Conservation (phyloP, 257 asterid genomes). For the Avicennia marina region DNA sequence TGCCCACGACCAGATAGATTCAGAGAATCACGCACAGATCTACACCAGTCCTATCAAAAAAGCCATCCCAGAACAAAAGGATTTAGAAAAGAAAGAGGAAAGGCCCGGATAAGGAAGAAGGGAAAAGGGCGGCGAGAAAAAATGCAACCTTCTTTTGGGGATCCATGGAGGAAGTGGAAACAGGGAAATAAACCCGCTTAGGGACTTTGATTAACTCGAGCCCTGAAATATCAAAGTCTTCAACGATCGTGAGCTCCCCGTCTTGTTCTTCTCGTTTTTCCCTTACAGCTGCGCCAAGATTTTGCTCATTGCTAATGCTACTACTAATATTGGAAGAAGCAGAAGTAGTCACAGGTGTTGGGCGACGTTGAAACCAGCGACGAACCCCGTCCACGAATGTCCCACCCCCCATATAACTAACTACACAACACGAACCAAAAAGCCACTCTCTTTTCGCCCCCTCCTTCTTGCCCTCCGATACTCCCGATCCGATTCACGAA, state of each 20-base stretch:
- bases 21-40: slow-evolving; percentile 22
- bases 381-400: slow-evolving; percentile 90
- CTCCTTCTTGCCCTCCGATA: slow-evolving; percentile 11
- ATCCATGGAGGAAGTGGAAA: slow-evolving; percentile 55
- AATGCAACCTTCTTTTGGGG: slow-evolving; percentile 59
- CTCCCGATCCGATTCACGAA: slow-evolving; percentile 35
- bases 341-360: slow-evolving; percentile 22
- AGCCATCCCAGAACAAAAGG: background rate
- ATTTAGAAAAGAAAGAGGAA: background rate
- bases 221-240: slow-evolving; percentile 65
- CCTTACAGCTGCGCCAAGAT: slow-evolving; percentile 21
- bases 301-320: slow-evolving; percentile 27
- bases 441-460: background rate
- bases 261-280: slow-evolving; percentile 7
- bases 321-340: slow-evolving; percentile 22
- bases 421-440: background rate
- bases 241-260: slow-evolving; percentile 32
- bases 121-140: background rate
- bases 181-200: slow-evolving; percentile 44
- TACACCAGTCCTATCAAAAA: slow-evolving; percentile 11
- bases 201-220: slow-evolving; percentile 65
- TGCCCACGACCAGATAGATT: too few relatives aligned
- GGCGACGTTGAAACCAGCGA: slow-evolving; percentile 68
- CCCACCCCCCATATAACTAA: slow-evolving; percentile 79
- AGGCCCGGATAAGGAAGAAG: background rate